A percentile compares a stretch with the other conserved stretches of the same genome.
Evolutionary conservation across 495 filamentous ascomycete genomes (phyloP).

Genomic region (Geoglossum glabrum): DNA sequence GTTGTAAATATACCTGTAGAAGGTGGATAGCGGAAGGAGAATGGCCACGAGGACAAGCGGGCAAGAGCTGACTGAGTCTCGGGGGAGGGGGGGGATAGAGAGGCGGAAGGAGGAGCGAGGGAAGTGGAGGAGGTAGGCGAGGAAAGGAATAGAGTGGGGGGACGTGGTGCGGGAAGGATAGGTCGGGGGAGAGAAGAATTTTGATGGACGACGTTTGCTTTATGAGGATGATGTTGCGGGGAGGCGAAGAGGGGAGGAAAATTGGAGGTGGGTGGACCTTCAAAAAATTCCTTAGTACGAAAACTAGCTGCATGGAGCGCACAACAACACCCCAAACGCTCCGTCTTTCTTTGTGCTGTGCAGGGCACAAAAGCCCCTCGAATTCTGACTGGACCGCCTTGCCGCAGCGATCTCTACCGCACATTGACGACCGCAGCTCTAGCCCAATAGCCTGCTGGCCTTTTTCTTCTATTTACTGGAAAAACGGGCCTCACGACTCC

Average conservation of each 20-base stretch:
- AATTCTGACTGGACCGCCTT: neutral
- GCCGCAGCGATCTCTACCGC: neutral
- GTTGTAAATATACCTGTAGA: neutral
- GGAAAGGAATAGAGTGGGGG: conserved; percentile 6
- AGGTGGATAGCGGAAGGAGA: neutral
- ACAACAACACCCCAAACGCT: neutral
- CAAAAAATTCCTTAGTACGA: neutral
- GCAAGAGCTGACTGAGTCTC: conserved; percentile 3
- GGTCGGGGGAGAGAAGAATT: conserved; percentile 7
- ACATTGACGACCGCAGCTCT: too few species aligned
- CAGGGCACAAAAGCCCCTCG: neutral
- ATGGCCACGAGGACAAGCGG: neutral
- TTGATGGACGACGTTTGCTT: conserved; percentile 7
- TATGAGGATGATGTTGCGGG: conserved; percentile 2
- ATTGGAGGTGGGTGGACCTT: neutral
- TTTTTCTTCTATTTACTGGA: neutral
- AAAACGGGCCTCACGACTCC: neutral
- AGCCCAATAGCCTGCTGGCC: too few species aligned
- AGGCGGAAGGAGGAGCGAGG: conserved; percentile 10
- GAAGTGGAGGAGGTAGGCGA: conserved; percentile 12
- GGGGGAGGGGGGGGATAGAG: conserved; percentile 7
- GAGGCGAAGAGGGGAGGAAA: conserved; percentile 12
- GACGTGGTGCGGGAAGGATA: conserved; percentile 4
- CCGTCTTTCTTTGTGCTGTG: neutral
- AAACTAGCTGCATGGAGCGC: neutral